Percentiles rank a stretch among this genome's conserved stretches.
Conservation (phyloP, 345 rosid species). For the Boechera divaricarpa region DNA sequence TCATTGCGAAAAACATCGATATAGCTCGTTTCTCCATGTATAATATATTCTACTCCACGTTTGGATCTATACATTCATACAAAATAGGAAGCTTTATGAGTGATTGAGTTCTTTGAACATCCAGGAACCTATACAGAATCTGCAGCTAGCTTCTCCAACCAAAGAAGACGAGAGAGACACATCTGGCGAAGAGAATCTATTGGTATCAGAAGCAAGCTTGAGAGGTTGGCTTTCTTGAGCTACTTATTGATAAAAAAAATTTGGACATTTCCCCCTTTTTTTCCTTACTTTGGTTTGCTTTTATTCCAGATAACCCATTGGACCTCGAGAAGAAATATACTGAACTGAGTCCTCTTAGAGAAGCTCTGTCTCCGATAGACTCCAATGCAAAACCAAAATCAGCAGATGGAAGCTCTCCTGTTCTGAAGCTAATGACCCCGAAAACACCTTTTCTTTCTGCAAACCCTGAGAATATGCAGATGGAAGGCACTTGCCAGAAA, state of each 20-base stretch:
- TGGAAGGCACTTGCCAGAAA: slow-evolving; percentile 55
- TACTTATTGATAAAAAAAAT: neutral
- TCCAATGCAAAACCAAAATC: slow-evolving; percentile 45
- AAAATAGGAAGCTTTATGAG: neutral
- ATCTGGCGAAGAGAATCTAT: slow-evolving; percentile 19
- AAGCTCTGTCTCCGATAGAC: slow-evolving; percentile 67
- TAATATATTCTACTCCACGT: neutral
- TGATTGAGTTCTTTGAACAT: slow-evolving; percentile 17
- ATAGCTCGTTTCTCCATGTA: neutral
- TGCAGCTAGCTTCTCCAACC: slow-evolving; percentile 39
- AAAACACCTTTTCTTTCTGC: slow-evolving; percentile 45
- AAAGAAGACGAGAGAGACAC: slow-evolving; percentile 34
- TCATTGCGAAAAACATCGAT: neutral
- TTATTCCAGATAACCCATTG: slow-evolving; percentile 35
- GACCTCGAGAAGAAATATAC: slow-evolving; percentile 41
- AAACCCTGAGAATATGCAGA: slow-evolving; percentile 41
- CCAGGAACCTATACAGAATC: slow-evolving; percentile 48
- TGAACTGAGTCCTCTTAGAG: slow-evolving; percentile 56
- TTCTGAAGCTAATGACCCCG: slow-evolving; percentile 62
- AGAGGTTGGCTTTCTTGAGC: slow-evolving; percentile 47
- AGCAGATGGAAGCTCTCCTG: slow-evolving; percentile 27
- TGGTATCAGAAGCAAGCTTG: slow-evolving; percentile 36
- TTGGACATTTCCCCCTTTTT: neutral
- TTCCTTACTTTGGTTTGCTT: slow-evolving; percentile 10
- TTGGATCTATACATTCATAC: neutral